Percentiles rank a stretch among this genome's conserved stretches.
These are phyloP conservation scores for Hymenotorrendiella dingleyae DNA, from an alignment of 2,329 filamentous ascomycete species.

Conservation along the genomic window DNA sequence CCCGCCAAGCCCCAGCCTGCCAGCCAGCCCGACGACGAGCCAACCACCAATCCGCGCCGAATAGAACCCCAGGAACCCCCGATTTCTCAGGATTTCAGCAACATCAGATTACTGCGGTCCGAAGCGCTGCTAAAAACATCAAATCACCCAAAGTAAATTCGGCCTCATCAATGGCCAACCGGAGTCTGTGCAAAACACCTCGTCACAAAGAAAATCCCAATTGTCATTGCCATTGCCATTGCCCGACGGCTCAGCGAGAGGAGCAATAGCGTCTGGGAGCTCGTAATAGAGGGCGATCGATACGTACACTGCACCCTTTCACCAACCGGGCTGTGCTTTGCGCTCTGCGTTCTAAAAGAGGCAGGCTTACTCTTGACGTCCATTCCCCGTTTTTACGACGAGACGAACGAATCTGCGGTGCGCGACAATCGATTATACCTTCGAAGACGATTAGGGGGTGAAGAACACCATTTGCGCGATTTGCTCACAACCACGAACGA, in stretches of 20 bases:
- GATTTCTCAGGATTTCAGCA: too few species aligned
- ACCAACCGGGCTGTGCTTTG: constrained; percentile 5
- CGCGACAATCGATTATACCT: neutral
- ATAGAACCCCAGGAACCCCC: too few species aligned
- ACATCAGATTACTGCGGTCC: too few species aligned
- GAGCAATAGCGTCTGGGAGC: too few species aligned
- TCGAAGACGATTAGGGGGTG: constrained; percentile 15
- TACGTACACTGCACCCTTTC: constrained; percentile 5
- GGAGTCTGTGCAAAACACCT: neutral
- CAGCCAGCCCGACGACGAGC: too few species aligned
- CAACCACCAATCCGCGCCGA: too few species aligned
- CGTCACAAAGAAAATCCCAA: neutral
- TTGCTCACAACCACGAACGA: too few species aligned
- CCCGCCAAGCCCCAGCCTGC: too few species aligned
- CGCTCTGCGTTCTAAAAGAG: constrained; percentile 3
- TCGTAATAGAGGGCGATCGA: too few species aligned
- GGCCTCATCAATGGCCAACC: constrained; percentile 5
- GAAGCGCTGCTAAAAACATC: too few species aligned
- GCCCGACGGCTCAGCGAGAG: too few species aligned
- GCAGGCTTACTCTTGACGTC: constrained; percentile 4
- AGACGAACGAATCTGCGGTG: constrained; percentile 2
- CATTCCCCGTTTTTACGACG: neutral
- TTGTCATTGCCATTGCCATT: neutral
- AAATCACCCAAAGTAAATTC: too few species aligned
- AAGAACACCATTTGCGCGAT: constrained; percentile 14